Conservation (phyloP, 2,329 filamentous ascomycete genomes). For the Colletotrichum eremochloae region DNA sequence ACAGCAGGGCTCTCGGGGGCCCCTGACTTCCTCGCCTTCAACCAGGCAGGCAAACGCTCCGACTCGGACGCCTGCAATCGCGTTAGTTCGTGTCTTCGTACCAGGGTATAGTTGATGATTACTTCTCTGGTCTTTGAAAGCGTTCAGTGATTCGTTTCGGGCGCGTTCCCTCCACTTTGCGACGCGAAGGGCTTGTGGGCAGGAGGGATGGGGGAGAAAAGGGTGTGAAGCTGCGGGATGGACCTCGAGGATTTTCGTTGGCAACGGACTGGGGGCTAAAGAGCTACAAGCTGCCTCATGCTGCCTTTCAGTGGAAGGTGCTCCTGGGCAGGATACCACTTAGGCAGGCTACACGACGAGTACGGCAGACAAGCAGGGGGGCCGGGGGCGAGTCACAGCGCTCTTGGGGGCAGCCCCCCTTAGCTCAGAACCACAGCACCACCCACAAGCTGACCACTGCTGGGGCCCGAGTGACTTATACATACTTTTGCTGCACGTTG, state of each 20-base stretch:
- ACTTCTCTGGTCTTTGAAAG: constrained; percentile 45
- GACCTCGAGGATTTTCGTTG: constrained; percentile 45
- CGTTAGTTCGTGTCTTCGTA: constrained; percentile 35
- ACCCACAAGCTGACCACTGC: constrained; percentile 22
- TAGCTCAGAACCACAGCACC: constrained; percentile 36
- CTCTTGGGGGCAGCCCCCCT: constrained; percentile 18
- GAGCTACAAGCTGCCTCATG: constrained; percentile 41
- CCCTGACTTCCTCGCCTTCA: constrained; percentile 42
- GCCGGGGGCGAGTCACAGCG: constrained; percentile 31
- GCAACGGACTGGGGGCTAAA: constrained; percentile 43
- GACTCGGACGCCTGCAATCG: constrained; percentile 33
- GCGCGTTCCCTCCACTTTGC: constrained; percentile 45
- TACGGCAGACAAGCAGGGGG: constrained; percentile 18
- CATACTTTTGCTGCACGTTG: constrained; percentile 35
- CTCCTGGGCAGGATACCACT: not conserved
- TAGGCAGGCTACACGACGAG: constrained; percentile 16
- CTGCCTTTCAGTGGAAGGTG: constrained; percentile 2
- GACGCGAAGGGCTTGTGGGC: constrained; percentile 45
- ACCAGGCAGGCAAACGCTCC: constrained; percentile 38
- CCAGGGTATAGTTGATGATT: not conserved
- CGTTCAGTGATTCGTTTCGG: constrained; percentile 42
- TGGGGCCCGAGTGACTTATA: constrained; percentile 25
- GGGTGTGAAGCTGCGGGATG: constrained; percentile 43
- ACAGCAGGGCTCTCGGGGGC: constrained; percentile 39
- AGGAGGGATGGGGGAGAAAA: constrained; percentile 43